phyloP scores from a whole-genome alignment of 352 stramenopile species.

The Aphanomyces cochlioides region DNA sequence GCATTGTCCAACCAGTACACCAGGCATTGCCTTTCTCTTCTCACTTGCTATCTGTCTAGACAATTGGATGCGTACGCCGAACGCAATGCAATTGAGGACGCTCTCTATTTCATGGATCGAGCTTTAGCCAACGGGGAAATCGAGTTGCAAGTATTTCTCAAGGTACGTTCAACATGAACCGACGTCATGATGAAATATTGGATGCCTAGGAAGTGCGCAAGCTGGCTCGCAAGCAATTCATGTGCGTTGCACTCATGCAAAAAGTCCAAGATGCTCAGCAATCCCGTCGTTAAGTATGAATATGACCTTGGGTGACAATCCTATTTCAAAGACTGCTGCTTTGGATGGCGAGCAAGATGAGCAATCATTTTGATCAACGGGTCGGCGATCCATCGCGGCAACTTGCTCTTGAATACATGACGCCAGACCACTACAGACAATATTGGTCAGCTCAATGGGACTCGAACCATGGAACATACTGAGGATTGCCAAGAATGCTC shows the following conservation, averaged over 20 bases:
- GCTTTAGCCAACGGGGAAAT: conserved; percentile 85
- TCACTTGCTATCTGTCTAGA: conserved; percentile 2
- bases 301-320: background rate
- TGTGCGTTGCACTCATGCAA: conserved; percentile 81
- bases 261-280: conserved; percentile 83
- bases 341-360: conserved; percentile 1
- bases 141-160: conserved; percentile 76
- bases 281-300: conserved; percentile 1
- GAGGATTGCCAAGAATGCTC: background rate
- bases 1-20: conserved; percentile 78
- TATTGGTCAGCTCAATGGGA: background rate
- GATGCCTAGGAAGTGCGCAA: conserved; percentile 68
- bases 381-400: conserved; percentile 20
- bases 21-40: conserved; percentile 1
- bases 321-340: background rate
- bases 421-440: conserved; percentile 29
- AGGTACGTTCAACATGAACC: conserved; percentile 32
- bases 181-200: background rate
- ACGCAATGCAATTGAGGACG: conserved; percentile 85
- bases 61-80: conserved; percentile 48
- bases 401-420: background rate
- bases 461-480: conserved; percentile 2
- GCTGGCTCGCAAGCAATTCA: conserved; percentile 87
- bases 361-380: conserved; percentile 27
- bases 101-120: conserved; percentile 89